Conservation (phyloP, 2,329 filamentous ascomycete species). For the Xylaria sp. region DNA sequence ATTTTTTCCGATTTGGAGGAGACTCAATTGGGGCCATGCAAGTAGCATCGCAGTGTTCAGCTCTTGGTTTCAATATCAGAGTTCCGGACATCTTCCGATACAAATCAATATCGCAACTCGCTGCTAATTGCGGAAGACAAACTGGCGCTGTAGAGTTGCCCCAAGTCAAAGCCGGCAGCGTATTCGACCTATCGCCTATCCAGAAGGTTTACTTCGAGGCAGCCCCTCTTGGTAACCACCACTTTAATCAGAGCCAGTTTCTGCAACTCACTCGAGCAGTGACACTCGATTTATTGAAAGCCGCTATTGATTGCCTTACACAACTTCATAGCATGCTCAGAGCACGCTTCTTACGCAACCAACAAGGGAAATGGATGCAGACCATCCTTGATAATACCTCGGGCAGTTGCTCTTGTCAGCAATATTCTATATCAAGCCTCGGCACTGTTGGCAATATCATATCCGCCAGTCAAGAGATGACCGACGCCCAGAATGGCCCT, state of each 20-base stretch:
- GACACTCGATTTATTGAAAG: neutral
- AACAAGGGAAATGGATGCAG: conserved; percentile 18
- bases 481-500: conserved; percentile 15
- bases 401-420: neutral
- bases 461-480: neutral
- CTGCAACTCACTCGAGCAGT: neutral
- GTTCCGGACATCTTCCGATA: conserved; percentile 40
- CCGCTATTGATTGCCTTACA: neutral
- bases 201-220: conserved; percentile 56
- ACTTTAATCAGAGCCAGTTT: conserved; percentile 25
- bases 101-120: conserved; percentile 16
- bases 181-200: conserved; percentile 51
- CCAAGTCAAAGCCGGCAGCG: neutral
- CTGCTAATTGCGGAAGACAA: neutral
- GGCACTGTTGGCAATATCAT: neutral
- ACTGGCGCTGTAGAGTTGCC: neutral
- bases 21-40: conserved; percentile 57
- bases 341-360: conserved; percentile 5
- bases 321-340: conserved; percentile 23
- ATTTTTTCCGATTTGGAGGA: conserved; percentile 54
- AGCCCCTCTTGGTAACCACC: conserved; percentile 46
- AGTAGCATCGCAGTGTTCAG: conserved; percentile 54
- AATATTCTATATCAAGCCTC: neutral
- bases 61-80: conserved; percentile 27
- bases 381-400: neutral